phyloP scores from a whole-genome alignment of 1,284 basidiomycete genomes.

The Baeospora myosura region DNA sequence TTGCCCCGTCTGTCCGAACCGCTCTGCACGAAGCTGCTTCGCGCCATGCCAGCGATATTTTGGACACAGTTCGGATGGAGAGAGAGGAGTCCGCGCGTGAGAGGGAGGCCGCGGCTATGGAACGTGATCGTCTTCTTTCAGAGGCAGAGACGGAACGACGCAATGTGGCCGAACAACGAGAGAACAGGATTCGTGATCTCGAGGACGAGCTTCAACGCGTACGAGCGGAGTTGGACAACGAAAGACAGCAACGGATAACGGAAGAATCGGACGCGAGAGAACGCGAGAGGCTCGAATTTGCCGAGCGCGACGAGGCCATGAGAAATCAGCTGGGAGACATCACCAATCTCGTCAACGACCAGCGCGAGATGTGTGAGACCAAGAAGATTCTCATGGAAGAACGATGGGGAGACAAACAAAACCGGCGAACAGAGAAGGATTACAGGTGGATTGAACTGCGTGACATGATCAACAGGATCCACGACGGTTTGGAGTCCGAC shows the following conservation, averaged over 20 bases:
- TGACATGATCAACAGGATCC: slow-evolving; percentile 50
- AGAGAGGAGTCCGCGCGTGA: slow-evolving; percentile 51
- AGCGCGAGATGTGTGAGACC: slow-evolving; percentile 44
- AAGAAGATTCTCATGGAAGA: slow-evolving; percentile 53
- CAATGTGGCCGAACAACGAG: slow-evolving; percentile 41
- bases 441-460: slow-evolving; percentile 42
- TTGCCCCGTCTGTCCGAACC: neutral
- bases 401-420: slow-evolving; percentile 51
- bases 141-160: slow-evolving; percentile 41
- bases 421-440: slow-evolving; percentile 48
- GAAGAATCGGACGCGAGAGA: slow-evolving; percentile 58
- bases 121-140: slow-evolving; percentile 41
- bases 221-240: slow-evolving; percentile 37
- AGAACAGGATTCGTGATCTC: slow-evolving; percentile 46
- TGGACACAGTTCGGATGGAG: slow-evolving; percentile 50
- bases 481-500: slow-evolving; percentile 44
- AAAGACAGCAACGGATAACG: slow-evolving; percentile 46
- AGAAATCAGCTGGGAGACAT: slow-evolving; percentile 57
- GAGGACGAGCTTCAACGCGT: slow-evolving; percentile 51
- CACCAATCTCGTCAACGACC: slow-evolving; percentile 59
- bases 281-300: slow-evolving; percentile 43
- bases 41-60: slow-evolving; percentile 47
- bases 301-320: slow-evolving; percentile 52
- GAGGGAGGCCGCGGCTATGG: slow-evolving; percentile 42
- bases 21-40: slow-evolving; percentile 30